Percentiles rank a stretch among this genome's conserved stretches.
phyloP scores from a whole-genome alignment of 2,329 filamentous ascomycete species.

The Epichloe festucae region DNA sequence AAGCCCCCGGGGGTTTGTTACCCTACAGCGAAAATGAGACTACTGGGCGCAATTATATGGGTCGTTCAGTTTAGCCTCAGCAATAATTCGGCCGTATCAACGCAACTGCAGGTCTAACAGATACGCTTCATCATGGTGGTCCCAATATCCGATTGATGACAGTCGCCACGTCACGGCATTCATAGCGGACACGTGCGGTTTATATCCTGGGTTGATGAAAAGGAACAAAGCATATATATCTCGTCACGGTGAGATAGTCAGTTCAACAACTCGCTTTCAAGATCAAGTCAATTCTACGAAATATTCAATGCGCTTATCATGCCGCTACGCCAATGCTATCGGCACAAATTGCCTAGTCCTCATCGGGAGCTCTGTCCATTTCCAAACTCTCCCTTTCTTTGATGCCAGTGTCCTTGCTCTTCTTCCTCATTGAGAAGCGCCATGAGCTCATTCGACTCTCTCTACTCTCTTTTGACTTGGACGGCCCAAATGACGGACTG shows the following conservation, averaged over 20 bases:
- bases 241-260: background rate
- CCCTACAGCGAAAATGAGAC: too few species aligned
- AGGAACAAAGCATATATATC: background rate
- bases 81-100: too few species aligned
- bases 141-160: too few species aligned
- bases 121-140: too few species aligned
- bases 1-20: too few species aligned
- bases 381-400: constrained; percentile 41
- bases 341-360: constrained; percentile 11
- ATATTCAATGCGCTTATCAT: background rate
- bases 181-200: too few species aligned
- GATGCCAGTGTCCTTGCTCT: constrained; percentile 33
- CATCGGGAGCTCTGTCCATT: constrained; percentile 27
- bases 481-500: constrained; percentile 42
- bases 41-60: too few species aligned
- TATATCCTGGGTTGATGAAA: too few species aligned
- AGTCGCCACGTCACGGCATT: too few species aligned
- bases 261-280: background rate
- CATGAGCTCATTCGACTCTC: constrained; percentile 38
- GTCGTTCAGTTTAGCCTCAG: too few species aligned
- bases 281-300: background rate
- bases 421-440: constrained; percentile 49
- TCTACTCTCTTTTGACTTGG: constrained; percentile 31
- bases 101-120: too few species aligned
- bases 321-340: background rate